These are phyloP conservation scores for Trichoderma erinaceum DNA, from an alignment of 495 filamentous ascomycete genomes.

Conservation along the genomic window DNA sequence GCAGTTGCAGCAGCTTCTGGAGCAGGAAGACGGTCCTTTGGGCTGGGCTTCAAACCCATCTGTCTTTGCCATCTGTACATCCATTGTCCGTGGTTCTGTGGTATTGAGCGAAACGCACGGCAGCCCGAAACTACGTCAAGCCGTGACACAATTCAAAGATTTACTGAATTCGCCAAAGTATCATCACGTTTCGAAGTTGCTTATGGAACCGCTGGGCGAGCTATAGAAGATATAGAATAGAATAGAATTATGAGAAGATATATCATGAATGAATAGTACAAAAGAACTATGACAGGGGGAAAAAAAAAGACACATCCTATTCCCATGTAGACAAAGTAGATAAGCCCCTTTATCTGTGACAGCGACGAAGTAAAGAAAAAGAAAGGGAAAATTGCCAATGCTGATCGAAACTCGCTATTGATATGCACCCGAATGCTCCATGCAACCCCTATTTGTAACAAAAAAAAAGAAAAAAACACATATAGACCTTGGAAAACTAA, in stretches of 20 bases:
- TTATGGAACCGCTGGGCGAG: not conserved
- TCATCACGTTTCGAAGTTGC: not conserved
- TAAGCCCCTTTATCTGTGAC: not conserved
- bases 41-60: conserved; percentile 70
- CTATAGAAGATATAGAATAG: not conserved
- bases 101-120: not conserved
- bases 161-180: not conserved
- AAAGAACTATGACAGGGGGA: too few species aligned
- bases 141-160: not conserved
- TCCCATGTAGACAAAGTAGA: too few species aligned
- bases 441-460: not conserved
- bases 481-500: too few species aligned
- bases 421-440: not conserved
- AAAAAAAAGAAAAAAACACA: too few species aligned
- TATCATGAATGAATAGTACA: too few species aligned
- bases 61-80: conserved; percentile 60
- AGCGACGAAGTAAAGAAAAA: not conserved
- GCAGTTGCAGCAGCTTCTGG: conserved; percentile 37
- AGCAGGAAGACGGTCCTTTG: conserved; percentile 53
- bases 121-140: not conserved
- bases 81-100: not conserved
- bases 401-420: not conserved
- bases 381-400: not conserved
- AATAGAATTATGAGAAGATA: not conserved
- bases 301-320: too few species aligned